Percentiles rank a stretch among this genome's conserved stretches.
Evolutionary conservation across 176 grass and related monocot species (phyloP).

Genomic region (Triticum urartu): DNA sequence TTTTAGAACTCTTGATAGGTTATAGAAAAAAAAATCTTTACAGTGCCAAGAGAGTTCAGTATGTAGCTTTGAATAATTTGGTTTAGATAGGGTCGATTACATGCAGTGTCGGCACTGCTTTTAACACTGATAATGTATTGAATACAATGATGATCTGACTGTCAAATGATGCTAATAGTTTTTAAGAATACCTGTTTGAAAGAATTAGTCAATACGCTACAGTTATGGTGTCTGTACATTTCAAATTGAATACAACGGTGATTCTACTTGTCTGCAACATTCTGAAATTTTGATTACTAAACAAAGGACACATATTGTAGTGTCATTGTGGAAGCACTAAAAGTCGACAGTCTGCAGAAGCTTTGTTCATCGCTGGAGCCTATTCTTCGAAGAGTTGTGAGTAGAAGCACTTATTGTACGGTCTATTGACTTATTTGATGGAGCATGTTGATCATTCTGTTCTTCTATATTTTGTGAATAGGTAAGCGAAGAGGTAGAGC

Average conservation of each 20-base stretch:
- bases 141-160: constrained; percentile 15
- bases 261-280: not conserved
- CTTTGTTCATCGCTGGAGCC: constrained; percentile 93
- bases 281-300: not conserved
- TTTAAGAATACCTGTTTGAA: not conserved
- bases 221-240: not conserved
- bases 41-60: not conserved
- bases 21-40: not conserved
- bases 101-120: not conserved
- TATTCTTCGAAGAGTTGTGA: constrained; percentile 98
- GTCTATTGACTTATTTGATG: not conserved
- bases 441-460: not conserved
- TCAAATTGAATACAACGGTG: not conserved
- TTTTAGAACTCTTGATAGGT: not conserved
- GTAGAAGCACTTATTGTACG: constrained; percentile 27
- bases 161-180: not conserved
- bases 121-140: not conserved
- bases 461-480: constrained; percentile 39
- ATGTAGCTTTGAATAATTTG: not conserved
- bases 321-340: constrained; percentile 98
- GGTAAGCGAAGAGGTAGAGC: constrained; percentile 99
- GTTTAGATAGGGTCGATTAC: not conserved
- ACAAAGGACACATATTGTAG: constrained; percentile 43
- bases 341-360: constrained; percentile 96
- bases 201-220: not conserved